phyloP scores from a whole-genome alignment of 768 basidiomycete genomes.

The Lentinus brumalis region DNA sequence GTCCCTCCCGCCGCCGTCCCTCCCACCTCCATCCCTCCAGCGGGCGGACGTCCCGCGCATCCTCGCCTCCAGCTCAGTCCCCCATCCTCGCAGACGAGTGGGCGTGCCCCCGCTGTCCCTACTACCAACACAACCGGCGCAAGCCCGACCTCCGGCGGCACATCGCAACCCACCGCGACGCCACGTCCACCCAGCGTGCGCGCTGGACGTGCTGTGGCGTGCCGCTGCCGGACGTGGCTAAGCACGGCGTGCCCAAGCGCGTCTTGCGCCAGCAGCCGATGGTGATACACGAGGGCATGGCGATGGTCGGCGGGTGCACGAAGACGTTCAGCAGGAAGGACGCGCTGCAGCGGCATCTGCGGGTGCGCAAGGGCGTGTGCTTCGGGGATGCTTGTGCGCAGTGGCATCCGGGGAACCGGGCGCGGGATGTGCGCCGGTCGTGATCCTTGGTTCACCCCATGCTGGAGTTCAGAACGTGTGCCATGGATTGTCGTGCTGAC shows the following conservation, averaged over 20 bases:
- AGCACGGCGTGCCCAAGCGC: neutral
- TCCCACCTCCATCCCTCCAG: too few species aligned
- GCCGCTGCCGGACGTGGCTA: neutral
- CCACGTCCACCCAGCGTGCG: neutral
- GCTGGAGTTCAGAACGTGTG: too few species aligned
- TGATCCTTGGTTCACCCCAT: too few species aligned
- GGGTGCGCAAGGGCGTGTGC: neutral
- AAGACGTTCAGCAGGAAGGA: neutral
- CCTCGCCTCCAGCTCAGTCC: too few species aligned
- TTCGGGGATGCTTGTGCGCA: neutral
- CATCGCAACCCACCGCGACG: neutral
- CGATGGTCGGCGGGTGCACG: neutral
- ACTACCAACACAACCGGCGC: neutral
- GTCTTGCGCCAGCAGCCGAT: neutral
- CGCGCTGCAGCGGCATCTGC: neutral
- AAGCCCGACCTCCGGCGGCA: neutral
- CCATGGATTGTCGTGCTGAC: too few species aligned
- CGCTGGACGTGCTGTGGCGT: neutral
- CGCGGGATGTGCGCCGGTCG: too few species aligned
- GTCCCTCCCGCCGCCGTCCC: too few species aligned
- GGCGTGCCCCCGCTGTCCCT: neutral
- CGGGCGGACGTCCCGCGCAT: too few species aligned
- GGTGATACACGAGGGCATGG: neutral
- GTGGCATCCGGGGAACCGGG: neutral
- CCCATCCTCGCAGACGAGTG: neutral